Conservation (phyloP, 2,329 filamentous ascomycete genomes). For the Aureobasidium sp. region DNA sequence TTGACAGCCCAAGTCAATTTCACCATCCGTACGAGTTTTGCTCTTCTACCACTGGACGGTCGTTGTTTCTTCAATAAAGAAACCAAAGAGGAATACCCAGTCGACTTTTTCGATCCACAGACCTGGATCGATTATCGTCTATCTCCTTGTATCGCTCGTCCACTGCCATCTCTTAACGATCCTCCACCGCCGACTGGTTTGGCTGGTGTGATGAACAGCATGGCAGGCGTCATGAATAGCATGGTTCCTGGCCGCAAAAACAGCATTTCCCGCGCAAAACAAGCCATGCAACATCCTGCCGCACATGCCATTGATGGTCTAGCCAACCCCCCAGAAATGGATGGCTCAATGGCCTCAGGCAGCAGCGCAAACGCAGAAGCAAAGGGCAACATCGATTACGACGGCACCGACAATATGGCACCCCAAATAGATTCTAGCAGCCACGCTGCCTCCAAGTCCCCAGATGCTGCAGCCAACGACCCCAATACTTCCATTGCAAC, state of each 20-base stretch:
- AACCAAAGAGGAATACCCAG: conserved; percentile 68
- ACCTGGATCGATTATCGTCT: conserved; percentile 72
- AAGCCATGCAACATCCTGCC: conserved; percentile 7
- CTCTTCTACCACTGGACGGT: conserved; percentile 77
- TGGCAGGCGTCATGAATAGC: conserved; percentile 35
- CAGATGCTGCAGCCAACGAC: background rate
- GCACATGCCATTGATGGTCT: conserved; percentile 18
- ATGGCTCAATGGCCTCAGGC: conserved; percentile 23
- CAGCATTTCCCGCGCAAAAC: conserved; percentile 15
- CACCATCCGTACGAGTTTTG: conserved; percentile 76
- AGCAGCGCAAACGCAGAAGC: conserved; percentile 27
- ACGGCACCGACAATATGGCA: conserved; percentile 23
- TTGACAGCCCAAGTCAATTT: conserved; percentile 92
- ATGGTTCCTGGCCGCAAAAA: conserved; percentile 22
- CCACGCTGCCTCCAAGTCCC: conserved; percentile 5
- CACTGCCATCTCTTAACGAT: conserved; percentile 48
- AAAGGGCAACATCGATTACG: conserved; percentile 33
- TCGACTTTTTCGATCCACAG: conserved; percentile 75
- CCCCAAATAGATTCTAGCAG: conserved; percentile 12
- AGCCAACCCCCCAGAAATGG: conserved; percentile 20
- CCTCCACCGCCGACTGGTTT: conserved; percentile 30
- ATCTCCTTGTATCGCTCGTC: conserved; percentile 66
- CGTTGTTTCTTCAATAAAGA: conserved; percentile 78
- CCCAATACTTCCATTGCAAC: conserved; percentile 23
- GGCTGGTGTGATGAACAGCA: conserved; percentile 37